Evolutionary conservation across 1,284 basidiomycete genomes (phyloP), one percentile per base, ranked within the genome.

Genomic region (Ganoderma leucocontextum): DNA sequence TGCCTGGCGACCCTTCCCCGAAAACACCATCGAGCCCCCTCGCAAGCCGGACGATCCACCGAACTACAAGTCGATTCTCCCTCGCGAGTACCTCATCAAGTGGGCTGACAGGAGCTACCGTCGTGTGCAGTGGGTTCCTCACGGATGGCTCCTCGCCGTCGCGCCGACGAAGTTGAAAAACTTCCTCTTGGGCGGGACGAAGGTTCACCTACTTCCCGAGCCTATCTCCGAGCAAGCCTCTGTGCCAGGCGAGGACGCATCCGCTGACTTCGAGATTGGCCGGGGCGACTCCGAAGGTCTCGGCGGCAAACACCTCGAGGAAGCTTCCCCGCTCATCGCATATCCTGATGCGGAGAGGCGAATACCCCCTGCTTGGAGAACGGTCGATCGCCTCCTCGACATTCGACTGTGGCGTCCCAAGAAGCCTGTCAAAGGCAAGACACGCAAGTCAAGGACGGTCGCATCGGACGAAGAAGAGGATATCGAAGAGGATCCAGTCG

Each of bases 31-130:
- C 9, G 89, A 93, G 76, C 81, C 86, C 4, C 71, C 81, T 41
- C 79, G 77, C 39, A 74, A 80, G 13, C 71, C 75, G 22, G 81
- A 82, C 65, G 83, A 88, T 71, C 75, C 82, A 25, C 84, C 87
- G 1, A 81, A 89, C 73, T 84, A 85, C 78, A 94, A 90, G 77
- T 80, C 83, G 38, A 76, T 82, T 57, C 84, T 96, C 15, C 93
- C 93, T 25, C 84, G 95, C 66, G 95, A 97, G 79, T 97, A 98
- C 76, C 88, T 98, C 10, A 89, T 97, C 67, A 98, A 98, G 78
- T 98, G 94, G 93, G 79, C 82, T 6, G 88, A 85, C 67, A 82
- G 93, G 67, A 92, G 94, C 70, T 96, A 93, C 79, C 83, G 91
- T 62, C 89, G 94, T 66, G 83, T 88, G 57, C 83, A 90, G 73